Evolutionary conservation across 148 eudicot species (phyloP), one percentile per base, ranked within the genome.

Genomic region (Bassia scoparia): DNA sequence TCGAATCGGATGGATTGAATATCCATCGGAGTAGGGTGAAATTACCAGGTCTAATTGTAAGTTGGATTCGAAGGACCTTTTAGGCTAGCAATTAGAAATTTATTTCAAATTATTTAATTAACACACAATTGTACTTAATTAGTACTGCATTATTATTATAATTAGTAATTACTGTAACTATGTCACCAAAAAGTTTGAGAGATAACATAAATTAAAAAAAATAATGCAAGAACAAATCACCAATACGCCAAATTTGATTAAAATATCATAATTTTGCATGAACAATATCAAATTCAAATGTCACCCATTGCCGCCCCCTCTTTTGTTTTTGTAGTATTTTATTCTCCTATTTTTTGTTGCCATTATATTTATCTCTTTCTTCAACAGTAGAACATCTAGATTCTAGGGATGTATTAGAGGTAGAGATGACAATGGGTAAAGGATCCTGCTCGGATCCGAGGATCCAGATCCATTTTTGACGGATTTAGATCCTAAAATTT

Each of bases 1-100:
- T n/a, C n/a, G n/a, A n/a, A n/a, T n/a, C n/a, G n/a, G n/a, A n/a
- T n/a, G n/a, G n/a, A n/a, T n/a, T 41, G 46, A 6, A 8, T 41
- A 41, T 8, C 46, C n/a, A n/a, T n/a, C n/a, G n/a, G n/a, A n/a
- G 46, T 41, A 41, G 12, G 46, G 0, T 7, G 46, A 41, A 4
- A 7, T 8, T 41, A 7, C 5, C 43, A n/a, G 46, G 12, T 41
- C 9, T 5, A 41, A 8, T 41, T 27, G 41, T 61, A 29, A 23
- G 34, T 61, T 61, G 65, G 65, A 61, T 34, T 16, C 5, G 21
- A 61, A 38, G 68, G 48, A 63, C 68, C 48, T 63, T 35, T 63
- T 9, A 63, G 46, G 48, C 48, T n/a, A 35, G 15, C 41, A 63
- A 35, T 14, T 37, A 3, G n/a, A n/a, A n/a, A n/a, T n/a, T n/a